Evolutionary conservation across 2,329 filamentous ascomycete species (phyloP).

Genomic region (Cercospora brassicicola): DNA sequence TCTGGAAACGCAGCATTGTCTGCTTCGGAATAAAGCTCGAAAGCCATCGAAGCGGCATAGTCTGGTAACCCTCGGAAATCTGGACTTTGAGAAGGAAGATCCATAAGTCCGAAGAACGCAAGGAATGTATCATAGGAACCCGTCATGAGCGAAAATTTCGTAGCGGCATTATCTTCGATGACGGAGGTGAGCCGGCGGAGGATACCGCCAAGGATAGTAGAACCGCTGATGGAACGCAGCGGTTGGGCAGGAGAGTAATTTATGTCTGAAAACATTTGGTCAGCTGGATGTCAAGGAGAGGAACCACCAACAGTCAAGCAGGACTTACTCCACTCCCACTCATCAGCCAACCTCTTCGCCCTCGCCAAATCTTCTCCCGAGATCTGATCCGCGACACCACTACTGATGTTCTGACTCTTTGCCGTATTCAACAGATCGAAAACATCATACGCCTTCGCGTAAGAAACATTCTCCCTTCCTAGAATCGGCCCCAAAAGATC

Average conservation of each 20-base stretch:
- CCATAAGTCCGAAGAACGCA: conserved; percentile 13
- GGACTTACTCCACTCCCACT: conserved; percentile 12
- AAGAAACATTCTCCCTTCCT: conserved; percentile 12
- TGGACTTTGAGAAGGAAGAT: background rate
- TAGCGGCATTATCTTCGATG: background rate
- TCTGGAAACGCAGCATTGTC: background rate
- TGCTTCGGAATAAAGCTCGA: conserved; percentile 10
- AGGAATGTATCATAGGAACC: conserved; percentile 16
- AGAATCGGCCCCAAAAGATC: conserved; percentile 4
- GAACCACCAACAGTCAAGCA: too few species aligned
- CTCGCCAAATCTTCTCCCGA: background rate
- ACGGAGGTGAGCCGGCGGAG: conserved; percentile 1
- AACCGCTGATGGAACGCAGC: conserved; percentile 5
- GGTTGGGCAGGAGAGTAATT: background rate
- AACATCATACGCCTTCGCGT: conserved; percentile 14
- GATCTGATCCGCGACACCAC: conserved; percentile 1
- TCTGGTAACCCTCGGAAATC: conserved; percentile 5
- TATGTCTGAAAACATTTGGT: background rate
- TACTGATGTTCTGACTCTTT: conserved; percentile 5
- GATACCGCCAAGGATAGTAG: conserved; percentile 13
- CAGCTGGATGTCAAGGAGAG: background rate
- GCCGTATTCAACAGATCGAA: conserved; percentile 19
- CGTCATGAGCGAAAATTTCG: conserved; percentile 14
- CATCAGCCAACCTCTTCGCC: conserved; percentile 3
- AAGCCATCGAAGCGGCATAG: conserved; percentile 9